Evolutionary conservation across 768 basidiomycete species (phyloP).

Genomic region (Ramaria sp.): DNA sequence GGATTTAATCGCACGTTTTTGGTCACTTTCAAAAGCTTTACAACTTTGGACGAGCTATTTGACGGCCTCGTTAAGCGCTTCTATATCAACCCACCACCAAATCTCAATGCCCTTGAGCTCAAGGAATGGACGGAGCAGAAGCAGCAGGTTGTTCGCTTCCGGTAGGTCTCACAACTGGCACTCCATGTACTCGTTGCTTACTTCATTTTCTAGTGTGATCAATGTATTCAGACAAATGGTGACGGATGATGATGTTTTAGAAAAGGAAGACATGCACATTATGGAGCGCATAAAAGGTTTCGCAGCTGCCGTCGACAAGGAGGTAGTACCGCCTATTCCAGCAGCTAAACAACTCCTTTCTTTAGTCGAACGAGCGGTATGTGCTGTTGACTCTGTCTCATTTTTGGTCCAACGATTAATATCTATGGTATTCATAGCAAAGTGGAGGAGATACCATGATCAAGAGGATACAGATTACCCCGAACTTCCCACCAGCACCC

Average conservation of each 20-base stretch:
- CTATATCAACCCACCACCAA: slow-evolving; percentile 61
- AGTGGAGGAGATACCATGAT: slow-evolving; percentile 44
- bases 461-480: slow-evolving; percentile 45
- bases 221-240: slow-evolving; percentile 90
- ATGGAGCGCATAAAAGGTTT: slow-evolving; percentile 79
- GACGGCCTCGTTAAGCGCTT: slow-evolving; percentile 75
- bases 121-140: slow-evolving; percentile 80
- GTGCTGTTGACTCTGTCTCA: slow-evolving; percentile 21
- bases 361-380: slow-evolving; percentile 70
- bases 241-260: slow-evolving; percentile 70
- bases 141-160: slow-evolving; percentile 75
- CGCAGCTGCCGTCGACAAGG: slow-evolving; percentile 37
- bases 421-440: slow-evolving; percentile 16
- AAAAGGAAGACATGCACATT: slow-evolving; percentile 77
- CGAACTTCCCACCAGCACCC: slow-evolving; percentile 59
- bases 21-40: slow-evolving; percentile 94
- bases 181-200: background rate
- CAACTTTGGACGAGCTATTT: slow-evolving; percentile 70
- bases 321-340: slow-evolving; percentile 49
- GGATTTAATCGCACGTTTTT: slow-evolving; percentile 83
- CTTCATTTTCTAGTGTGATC: slow-evolving; percentile 48
- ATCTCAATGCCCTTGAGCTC: slow-evolving; percentile 46
- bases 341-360: slow-evolving; percentile 68
- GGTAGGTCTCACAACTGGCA: slow-evolving; percentile 38
- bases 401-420: slow-evolving; percentile 5